Percentiles rank a stretch among this genome's conserved stretches.
Evolutionary conservation across 2,329 filamentous ascomycete species (phyloP).

Genomic region (Aspergillus latus): DNA sequence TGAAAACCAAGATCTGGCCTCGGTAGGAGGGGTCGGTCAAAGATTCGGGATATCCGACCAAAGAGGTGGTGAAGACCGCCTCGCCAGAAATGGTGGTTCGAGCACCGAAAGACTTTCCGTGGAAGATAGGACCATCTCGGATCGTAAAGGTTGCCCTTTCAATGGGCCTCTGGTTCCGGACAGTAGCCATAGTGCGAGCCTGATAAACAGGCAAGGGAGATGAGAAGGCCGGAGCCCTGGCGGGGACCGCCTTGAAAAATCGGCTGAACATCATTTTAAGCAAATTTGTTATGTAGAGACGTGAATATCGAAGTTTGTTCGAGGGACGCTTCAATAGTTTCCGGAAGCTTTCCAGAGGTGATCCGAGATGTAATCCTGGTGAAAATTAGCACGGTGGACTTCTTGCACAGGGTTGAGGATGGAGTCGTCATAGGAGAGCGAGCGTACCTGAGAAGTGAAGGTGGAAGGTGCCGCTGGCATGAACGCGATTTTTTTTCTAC

Average conservation of each 20-base stretch:
- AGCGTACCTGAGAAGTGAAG: slow-evolving; percentile 80
- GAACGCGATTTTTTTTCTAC: slow-evolving; percentile 59
- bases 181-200: slow-evolving; percentile 60
- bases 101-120: slow-evolving; percentile 93
- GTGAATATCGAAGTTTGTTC: slow-evolving; percentile 1
- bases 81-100: slow-evolving; percentile 96
- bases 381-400: slow-evolving; percentile 1
- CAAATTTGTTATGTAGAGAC: slow-evolving; percentile 12
- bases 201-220: slow-evolving; percentile 34
- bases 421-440: neutral
- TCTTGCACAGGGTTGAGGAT: neutral
- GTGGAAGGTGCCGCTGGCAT: slow-evolving; percentile 82
- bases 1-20: slow-evolving; percentile 94
- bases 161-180: slow-evolving; percentile 62
- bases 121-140: slow-evolving; percentile 92
- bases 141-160: slow-evolving; percentile 93
- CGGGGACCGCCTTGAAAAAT: slow-evolving; percentile 53
- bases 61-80: slow-evolving; percentile 96
- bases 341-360: slow-evolving; percentile 68
- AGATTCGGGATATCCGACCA: slow-evolving; percentile 96
- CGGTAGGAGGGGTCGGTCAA: slow-evolving; percentile 69
- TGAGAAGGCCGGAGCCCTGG: slow-evolving; percentile 48
- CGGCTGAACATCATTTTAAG: slow-evolving; percentile 54
- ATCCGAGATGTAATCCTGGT: slow-evolving; percentile 66
- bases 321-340: slow-evolving; percentile 48